Percentiles rank a stretch among this genome's conserved stretches.
Conservation (phyloP, 2,329 filamentous ascomycete species). For the Verticillium zaregamsianum region DNA sequence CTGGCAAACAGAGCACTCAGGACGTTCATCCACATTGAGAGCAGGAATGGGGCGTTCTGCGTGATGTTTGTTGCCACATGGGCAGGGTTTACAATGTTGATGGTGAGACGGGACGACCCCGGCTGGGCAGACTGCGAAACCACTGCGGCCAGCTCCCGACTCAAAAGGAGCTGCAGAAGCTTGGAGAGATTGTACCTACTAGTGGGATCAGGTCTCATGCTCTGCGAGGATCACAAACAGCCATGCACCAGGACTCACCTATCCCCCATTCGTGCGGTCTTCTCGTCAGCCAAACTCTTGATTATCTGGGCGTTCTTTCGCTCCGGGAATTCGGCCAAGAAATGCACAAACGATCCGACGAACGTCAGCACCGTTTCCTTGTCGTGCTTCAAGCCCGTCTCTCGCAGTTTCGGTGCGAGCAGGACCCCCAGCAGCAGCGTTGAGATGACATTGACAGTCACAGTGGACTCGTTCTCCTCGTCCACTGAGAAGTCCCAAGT, state of each 20-base stretch:
- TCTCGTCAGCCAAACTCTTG: no score
- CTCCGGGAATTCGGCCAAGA: constrained; percentile 9
- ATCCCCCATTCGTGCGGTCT: no score
- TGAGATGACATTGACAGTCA: constrained; percentile 41
- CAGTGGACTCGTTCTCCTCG: constrained; percentile 35
- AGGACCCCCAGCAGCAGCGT: constrained; percentile 38
- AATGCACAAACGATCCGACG: neutral
- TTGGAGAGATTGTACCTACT: constrained; percentile 5
- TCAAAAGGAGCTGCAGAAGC: constrained; percentile 2
- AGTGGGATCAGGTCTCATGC: no score
- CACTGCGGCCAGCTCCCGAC: constrained; percentile 2
- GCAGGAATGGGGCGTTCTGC: neutral
- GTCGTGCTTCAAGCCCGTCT: constrained; percentile 16
- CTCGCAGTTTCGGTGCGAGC: constrained; percentile 28
- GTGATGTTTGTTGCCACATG: neutral
- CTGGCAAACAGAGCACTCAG: constrained; percentile 22
- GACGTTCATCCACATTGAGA: neutral
- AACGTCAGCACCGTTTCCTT: constrained; percentile 1
- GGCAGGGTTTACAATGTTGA: neutral
- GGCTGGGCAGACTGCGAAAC: neutral
- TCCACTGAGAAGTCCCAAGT: constrained; percentile 8
- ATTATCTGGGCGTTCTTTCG: neutral
- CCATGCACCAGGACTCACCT: no score
- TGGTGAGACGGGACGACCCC: neutral
- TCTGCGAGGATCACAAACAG: no score